Percentiles rank a stretch among this genome's conserved stretches.
phyloP scores from a whole-genome alignment of 2,329 filamentous ascomycete species.

The Fusarium coicis region DNA sequence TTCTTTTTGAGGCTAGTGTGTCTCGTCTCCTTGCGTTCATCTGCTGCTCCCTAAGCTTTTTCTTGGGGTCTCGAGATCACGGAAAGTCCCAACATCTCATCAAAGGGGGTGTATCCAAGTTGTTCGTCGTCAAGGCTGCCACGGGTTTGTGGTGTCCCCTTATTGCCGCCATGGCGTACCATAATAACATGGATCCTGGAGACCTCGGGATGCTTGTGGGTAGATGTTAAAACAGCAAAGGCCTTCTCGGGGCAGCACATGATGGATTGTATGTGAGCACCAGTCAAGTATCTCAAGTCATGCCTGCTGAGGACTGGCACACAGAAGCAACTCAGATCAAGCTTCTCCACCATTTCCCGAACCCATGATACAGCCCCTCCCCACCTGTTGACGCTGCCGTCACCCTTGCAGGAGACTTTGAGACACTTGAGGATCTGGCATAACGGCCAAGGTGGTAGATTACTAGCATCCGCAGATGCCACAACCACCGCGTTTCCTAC shows the following conservation, averaged over 20 bases:
- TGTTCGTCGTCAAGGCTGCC: slow-evolving; percentile 3
- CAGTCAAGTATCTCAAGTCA: slow-evolving; percentile 29
- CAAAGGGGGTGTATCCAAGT: slow-evolving; percentile 25
- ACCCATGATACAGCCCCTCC: slow-evolving; percentile 35
- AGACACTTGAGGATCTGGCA: slow-evolving; percentile 46
- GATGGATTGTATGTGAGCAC: slow-evolving; percentile 27
- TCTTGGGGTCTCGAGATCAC: slow-evolving; percentile 4
- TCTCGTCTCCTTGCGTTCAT: slow-evolving; percentile 13
- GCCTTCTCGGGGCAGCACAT: slow-evolving; percentile 23
- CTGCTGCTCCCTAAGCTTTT: slow-evolving; percentile 13
- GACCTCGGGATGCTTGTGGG: slow-evolving; percentile 25
- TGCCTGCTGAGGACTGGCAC: slow-evolving; percentile 25
- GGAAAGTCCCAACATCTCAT: slow-evolving; percentile 12
- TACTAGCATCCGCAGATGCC: slow-evolving; percentile 34
- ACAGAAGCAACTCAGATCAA: slow-evolving; percentile 28
- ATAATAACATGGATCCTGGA: slow-evolving; percentile 29
- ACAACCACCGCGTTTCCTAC: slow-evolving; percentile 21
- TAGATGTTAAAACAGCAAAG: slow-evolving; percentile 21
- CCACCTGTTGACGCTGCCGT: slow-evolving; percentile 39
- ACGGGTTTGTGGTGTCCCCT: slow-evolving; percentile 19
- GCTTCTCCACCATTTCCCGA: slow-evolving; percentile 43
- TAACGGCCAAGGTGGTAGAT: slow-evolving; percentile 42
- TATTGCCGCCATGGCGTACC: slow-evolving; percentile 25
- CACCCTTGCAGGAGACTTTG: slow-evolving; percentile 45
- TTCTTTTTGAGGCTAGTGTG: slow-evolving; percentile 12